Evolutionary conservation across 176 grass and related monocot species (phyloP).

Genomic region (Oryza brachyantha): DNA sequence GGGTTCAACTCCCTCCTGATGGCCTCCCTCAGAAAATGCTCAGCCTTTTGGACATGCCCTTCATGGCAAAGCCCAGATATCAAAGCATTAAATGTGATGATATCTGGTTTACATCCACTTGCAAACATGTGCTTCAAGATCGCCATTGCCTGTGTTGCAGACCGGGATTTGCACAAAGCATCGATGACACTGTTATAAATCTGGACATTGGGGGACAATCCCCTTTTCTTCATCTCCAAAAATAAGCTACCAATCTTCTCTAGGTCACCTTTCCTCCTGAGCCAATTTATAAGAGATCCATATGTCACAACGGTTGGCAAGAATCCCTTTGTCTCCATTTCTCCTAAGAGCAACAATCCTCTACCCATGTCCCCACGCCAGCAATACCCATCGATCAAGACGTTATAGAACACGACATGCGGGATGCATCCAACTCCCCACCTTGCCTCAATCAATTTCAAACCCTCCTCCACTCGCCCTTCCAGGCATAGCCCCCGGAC

Average conservation of each 20-base stretch:
- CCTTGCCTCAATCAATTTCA: slow-evolving; percentile 66
- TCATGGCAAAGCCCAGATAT: slow-evolving; percentile 66
- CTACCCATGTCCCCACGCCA: slow-evolving; percentile 38
- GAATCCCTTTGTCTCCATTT: slow-evolving; percentile 71
- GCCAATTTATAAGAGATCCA: slow-evolving; percentile 60
- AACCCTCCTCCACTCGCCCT: slow-evolving; percentile 62
- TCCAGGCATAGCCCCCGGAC: slow-evolving; percentile 64
- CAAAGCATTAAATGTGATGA: slow-evolving; percentile 68
- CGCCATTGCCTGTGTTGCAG: slow-evolving; percentile 44
- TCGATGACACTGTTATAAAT: slow-evolving; percentile 71
- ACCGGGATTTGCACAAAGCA: slow-evolving; percentile 45
- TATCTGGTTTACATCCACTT: slow-evolving; percentile 43
- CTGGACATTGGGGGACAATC: slow-evolving; percentile 54
- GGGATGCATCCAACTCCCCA: slow-evolving; percentile 70
- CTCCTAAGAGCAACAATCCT: slow-evolving; percentile 45
- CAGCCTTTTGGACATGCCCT: slow-evolving; percentile 38
- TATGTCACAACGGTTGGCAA: slow-evolving; percentile 62
- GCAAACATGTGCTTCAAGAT: slow-evolving; percentile 69
- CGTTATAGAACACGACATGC: slow-evolving; percentile 59
- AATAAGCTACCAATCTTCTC: slow-evolving; percentile 43
- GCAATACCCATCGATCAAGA: slow-evolving; percentile 69
- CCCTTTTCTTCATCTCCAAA: slow-evolving; percentile 53
- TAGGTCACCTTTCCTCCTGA: slow-evolving; percentile 52
- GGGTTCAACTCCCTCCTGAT: slow-evolving; percentile 55
- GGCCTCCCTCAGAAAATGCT: slow-evolving; percentile 52